A percentile compares a stretch with the other conserved stretches of the same genome.
Conservation (phyloP, 2,329 filamentous ascomycete species). For the Scytalidium sp. region DNA sequence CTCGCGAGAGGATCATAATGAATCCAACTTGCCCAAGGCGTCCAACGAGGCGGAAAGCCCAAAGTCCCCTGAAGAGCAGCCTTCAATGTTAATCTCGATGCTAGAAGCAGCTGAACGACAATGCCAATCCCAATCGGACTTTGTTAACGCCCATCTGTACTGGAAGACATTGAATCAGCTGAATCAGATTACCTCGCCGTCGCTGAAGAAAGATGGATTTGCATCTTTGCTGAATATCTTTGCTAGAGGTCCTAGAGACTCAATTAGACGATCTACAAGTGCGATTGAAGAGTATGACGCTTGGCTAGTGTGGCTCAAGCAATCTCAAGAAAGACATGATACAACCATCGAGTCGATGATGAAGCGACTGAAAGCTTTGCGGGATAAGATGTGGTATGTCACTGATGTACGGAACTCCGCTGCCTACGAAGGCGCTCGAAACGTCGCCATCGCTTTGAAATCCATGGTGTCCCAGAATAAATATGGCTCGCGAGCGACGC, state of each 20-base stretch:
- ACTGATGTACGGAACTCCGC: slow-evolving; percentile 89
- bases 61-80: slow-evolving; percentile 39
- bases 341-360: slow-evolving; percentile 72
- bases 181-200: slow-evolving; percentile 57
- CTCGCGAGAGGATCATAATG: slow-evolving; percentile 8
- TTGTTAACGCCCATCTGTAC: slow-evolving; percentile 79
- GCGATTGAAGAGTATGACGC: slow-evolving; percentile 77
- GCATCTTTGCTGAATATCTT: slow-evolving; percentile 72
- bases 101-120: slow-evolving; percentile 73
- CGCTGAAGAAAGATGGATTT: slow-evolving; percentile 65
- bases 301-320: slow-evolving; percentile 80
- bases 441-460: slow-evolving; percentile 83
- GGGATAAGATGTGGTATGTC: slow-evolving; percentile 99
- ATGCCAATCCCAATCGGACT: slow-evolving; percentile 77
- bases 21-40: slow-evolving; percentile 2
- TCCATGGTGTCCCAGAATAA: slow-evolving; percentile 71
- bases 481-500: slow-evolving; percentile 24
- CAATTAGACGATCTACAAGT: slow-evolving; percentile 65
- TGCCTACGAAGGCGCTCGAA: slow-evolving; percentile 81
- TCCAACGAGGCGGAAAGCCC: slow-evolving; percentile 13
- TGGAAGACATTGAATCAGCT: slow-evolving; percentile 80
- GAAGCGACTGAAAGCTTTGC: slow-evolving; percentile 67
- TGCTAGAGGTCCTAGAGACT: slow-evolving; percentile 66
- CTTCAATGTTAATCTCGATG: slow-evolving; percentile 64
- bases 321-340: slow-evolving; percentile 76